Evolutionary conservation across 2,329 filamentous ascomycete genomes (phyloP), one percentile per base, ranked within the genome.

Genomic region (Botrytis porri): DNA sequence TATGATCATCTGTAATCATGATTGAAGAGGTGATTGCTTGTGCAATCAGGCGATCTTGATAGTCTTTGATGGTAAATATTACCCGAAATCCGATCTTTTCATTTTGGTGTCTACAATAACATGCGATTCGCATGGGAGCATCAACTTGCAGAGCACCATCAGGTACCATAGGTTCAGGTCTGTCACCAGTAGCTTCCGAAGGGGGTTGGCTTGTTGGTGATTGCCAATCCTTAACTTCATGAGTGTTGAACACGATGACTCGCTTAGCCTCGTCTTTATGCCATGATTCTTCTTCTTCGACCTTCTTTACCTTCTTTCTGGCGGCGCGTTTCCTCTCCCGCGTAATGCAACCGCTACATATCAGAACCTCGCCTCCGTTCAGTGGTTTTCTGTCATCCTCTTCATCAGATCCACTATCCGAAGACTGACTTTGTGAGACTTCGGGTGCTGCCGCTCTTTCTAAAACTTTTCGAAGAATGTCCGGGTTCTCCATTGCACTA

Each of bases 1-100:
- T 98, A 84, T 98, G 95, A 80, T 99, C 95, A 81, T 99, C 95
- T 1, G 96, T 98, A 76, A 98, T 98, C 88, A 98, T 95, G 76
- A 98, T 97, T 0, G 94, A 93, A 72, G 92, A 90, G 32, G 93
- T 94, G 76, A 97, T 91, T 70, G 90, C 89, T 82, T 99, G 95
- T 10, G 94, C 93, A 61, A 98, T 84, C 45, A 97, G 84, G 62
- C 90, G 89, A 78, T 91, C 92, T 75, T 89, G 84, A 79, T 89
- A 89, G 82, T 98, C 93, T 80, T 95, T 97, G 79, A 99, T 87
- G 1, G 95, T 98, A 82, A 98, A 97, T 75, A 99, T 97, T 78
- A 98, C 94, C 76, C 88, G 86, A 83, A 98, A 99, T 2, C 95
- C 95, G 77, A 92, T 85, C 84, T 98, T 98, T 83, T 98, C 96